phyloP scores from a whole-genome alignment of 306 rosid genomes.

The Urtica urens region DNA sequence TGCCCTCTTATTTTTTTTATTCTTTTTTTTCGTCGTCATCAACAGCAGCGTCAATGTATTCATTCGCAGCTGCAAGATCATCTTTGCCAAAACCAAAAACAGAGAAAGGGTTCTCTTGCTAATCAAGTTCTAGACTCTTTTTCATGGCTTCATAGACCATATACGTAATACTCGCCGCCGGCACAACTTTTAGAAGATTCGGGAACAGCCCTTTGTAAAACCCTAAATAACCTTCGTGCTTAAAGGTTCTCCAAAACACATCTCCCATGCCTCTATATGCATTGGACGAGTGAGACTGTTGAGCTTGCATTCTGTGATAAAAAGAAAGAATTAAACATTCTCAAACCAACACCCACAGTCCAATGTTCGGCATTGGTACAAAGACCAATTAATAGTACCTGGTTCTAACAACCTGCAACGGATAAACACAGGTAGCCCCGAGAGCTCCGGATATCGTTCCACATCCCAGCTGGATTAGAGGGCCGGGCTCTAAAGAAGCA shows the following conservation, averaged over 20 bases:
- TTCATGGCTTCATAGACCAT: constrained; percentile 84
- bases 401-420: constrained; percentile 83
- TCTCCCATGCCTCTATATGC: constrained; percentile 65
- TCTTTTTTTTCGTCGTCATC: constrained; percentile 22
- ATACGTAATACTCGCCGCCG: constrained; percentile 89
- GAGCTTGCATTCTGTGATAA: constrained; percentile 98
- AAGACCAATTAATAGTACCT: constrained; percentile 39
- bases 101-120: constrained; percentile 12
- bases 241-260: constrained; percentile 75
- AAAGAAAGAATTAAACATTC: constrained; percentile 16
- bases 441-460: constrained; percentile 91
- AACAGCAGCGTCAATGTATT: constrained; percentile 18
- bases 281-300: constrained; percentile 22
- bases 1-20: constrained; percentile 2
- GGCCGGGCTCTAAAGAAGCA: constrained; percentile 61
- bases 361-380: no score
- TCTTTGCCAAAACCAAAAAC: constrained; percentile 18
- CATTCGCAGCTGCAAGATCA: constrained; percentile 21
- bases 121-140: constrained; percentile 70
- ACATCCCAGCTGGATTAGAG: constrained; percentile 84
- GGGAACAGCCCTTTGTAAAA: constrained; percentile 95
- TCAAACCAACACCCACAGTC: no score
- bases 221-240: constrained; percentile 63
- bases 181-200: constrained; percentile 86
- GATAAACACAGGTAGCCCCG: constrained; percentile 96